A percentile compares a stretch with the other conserved stretches of the same genome.
Evolutionary conservation across 2,329 filamentous ascomycete species (phyloP).

Genomic region (Chaetomiaceae sp.): DNA sequence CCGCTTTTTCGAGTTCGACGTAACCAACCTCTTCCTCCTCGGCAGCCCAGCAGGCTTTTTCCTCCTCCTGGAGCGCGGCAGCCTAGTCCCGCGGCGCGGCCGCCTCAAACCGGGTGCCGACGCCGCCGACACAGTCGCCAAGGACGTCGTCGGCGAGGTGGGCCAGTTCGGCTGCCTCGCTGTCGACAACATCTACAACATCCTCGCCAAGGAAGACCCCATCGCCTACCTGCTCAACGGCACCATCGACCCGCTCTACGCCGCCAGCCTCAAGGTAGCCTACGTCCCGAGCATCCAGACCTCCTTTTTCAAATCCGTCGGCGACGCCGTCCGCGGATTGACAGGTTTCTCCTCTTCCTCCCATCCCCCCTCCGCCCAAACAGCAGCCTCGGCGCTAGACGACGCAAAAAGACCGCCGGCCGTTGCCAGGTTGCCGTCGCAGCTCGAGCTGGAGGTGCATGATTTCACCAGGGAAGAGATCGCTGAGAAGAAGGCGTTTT

Average conservation of each 20-base stretch:
- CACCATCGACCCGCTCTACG: conserved; percentile 77
- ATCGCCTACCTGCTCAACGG: conserved; percentile 93
- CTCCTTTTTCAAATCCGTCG: conserved; percentile 61
- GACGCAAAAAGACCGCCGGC: conserved; percentile 34
- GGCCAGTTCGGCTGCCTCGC: conserved; percentile 86
- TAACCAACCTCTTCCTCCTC: conserved; percentile 79
- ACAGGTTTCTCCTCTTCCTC: conserved; percentile 40
- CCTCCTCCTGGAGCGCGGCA: conserved; percentile 71
- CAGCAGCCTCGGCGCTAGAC: neutral
- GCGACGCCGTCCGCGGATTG: conserved; percentile 54
- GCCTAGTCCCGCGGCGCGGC: conserved; percentile 70
- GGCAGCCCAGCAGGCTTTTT: conserved; percentile 94
- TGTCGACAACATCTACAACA: conserved; percentile 94
- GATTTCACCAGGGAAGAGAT: conserved; percentile 91
- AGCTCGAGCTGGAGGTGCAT: conserved; percentile 90
- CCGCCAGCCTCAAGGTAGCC: conserved; percentile 69
- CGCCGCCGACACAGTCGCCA: conserved; percentile 51
- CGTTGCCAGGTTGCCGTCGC: conserved; percentile 51
- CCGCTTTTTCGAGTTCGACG: conserved; percentile 83
- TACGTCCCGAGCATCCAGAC: conserved; percentile 70
- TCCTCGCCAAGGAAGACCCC: conserved; percentile 66
- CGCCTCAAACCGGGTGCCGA: conserved; percentile 72
- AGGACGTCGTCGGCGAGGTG: conserved; percentile 66
- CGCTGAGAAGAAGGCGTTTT: conserved; percentile 78
- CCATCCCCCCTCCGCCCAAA: conserved; percentile 21